Conservation (phyloP, 2,329 filamentous ascomycete species). For the Botrytis paeoniae region DNA sequence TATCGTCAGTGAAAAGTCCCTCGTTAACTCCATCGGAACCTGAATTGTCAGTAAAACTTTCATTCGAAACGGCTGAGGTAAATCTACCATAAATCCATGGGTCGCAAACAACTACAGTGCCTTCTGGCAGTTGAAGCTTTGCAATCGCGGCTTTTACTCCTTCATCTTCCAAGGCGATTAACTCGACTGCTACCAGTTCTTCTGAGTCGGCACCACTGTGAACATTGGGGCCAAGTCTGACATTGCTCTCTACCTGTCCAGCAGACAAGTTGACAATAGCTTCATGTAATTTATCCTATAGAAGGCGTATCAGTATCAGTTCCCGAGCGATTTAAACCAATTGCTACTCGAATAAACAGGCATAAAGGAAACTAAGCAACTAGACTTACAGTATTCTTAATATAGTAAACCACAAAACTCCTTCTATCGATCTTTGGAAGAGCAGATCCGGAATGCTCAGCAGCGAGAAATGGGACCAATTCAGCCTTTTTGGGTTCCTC, state of each 20-base stretch:
- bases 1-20: conserved; percentile 43
- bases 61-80: not conserved
- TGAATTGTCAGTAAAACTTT: conserved; percentile 29
- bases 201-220: conserved; percentile 59
- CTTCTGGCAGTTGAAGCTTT: conserved; percentile 60
- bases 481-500: conserved; percentile 54
- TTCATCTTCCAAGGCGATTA: conserved; percentile 52
- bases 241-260: conserved; percentile 52
- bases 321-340: not conserved
- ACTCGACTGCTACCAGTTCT: conserved; percentile 58
- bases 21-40: conserved; percentile 52
- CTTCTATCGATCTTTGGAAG: conserved; percentile 47
- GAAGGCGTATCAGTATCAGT: not conserved
- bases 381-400: conserved; percentile 54
- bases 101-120: conserved; percentile 56
- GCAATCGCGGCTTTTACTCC: conserved; percentile 58
- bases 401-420: conserved; percentile 57
- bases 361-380: not conserved
- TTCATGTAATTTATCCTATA: conserved; percentile 60
- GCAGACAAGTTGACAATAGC: conserved; percentile 52
- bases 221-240: conserved; percentile 55
- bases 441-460: conserved; percentile 44
- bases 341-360: not conserved
- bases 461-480: conserved; percentile 49
- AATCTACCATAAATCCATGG: conserved; percentile 61